Evolutionary conservation across 176 grass and related monocot genomes (phyloP), one percentile per base, ranked within the genome.

Genomic region (Eragrostis nindensis): DNA sequence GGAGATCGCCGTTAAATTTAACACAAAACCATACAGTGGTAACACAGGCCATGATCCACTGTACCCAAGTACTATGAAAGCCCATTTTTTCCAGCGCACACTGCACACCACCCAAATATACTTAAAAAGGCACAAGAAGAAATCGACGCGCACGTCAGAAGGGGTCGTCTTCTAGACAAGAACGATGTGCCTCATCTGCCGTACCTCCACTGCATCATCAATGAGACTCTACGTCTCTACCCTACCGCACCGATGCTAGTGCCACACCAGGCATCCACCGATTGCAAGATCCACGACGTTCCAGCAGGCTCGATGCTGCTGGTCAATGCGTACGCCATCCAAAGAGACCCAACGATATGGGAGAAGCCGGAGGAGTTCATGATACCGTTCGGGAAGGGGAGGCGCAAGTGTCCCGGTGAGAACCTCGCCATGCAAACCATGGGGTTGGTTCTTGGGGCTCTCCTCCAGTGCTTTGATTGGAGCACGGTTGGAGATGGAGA

Each of bases 381-480:
- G n/a, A n/a, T n/a, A 11, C 87, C 94, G 32, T 97, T 97, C 43
- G 94, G 94, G 11, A 72, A 83, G 80, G 94, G 94, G 57, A 68
- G 94, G 14, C 79, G 94, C 3, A 75, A 70, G 74, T 97, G 93
- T 46, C 87, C 87, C 12, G 93, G 93, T 0, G 93, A 95, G 59
- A 74, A 64, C 29, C 78, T 95, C 42, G 93, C 93, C 4, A 26
- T 86, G 70, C 78, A 82, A 4, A 85, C 80, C 8, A 9, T 88
- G 4, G 82, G 84, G 10, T 16, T 90, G n/a, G 87, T 73, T 6
- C 25, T 95, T 0, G 93, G 74, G 1, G 73, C 93, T 7, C 39
- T 95, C 60, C 62, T 95, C 6, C 93, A 95, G 27, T 95, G 90
- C 75, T 95, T 95, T 18, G 85, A 95, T n/a, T 95, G 87, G 90